These are phyloP conservation scores for Puya raimondii DNA, from an alignment of 176 grass and related monocot genomes.

Conservation along the genomic window DNA sequence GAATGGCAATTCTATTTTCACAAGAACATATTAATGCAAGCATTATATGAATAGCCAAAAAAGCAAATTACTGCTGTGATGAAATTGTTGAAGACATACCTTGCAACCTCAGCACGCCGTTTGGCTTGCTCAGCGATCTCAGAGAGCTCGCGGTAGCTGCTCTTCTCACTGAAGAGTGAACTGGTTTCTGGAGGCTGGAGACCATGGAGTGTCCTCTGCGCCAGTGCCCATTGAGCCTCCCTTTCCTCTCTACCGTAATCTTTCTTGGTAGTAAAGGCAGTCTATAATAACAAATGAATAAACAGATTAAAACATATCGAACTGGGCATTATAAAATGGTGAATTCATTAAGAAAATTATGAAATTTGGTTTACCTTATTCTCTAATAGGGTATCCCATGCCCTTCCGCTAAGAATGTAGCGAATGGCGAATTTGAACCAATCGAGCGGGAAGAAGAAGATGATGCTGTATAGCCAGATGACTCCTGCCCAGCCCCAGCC, in stretches of 20 bases:
- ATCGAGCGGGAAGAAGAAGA: conserved; percentile 85
- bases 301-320: background rate
- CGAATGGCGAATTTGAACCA: conserved; percentile 87
- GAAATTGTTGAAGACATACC: conserved; percentile 23
- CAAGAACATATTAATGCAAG: too few relatives aligned
- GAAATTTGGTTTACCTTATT: conserved; percentile 46
- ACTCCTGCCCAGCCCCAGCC: conserved; percentile 97
- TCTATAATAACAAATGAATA: conserved; percentile 26
- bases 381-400: conserved; percentile 87
- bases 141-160: conserved; percentile 95
- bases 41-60: too few relatives aligned
- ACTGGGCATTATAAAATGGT: background rate
- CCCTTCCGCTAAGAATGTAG: conserved; percentile 78
- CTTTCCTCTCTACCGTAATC: conserved; percentile 83
- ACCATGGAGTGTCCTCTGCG: conserved; percentile 93
- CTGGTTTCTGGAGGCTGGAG: conserved; percentile 63
- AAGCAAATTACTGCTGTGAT: background rate
- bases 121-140: conserved; percentile 97
- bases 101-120: conserved; percentile 86
- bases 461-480: conserved; percentile 89
- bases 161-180: conserved; percentile 66
- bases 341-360: background rate
- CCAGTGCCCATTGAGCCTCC: conserved; percentile 87
- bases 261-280: conserved; percentile 95
- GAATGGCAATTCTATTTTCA: too few relatives aligned